Percentiles rank a stretch among this genome's conserved stretches.
phyloP scores from a whole-genome alignment of 805 yeast genomes.

The Candida hispaniensis region DNA sequence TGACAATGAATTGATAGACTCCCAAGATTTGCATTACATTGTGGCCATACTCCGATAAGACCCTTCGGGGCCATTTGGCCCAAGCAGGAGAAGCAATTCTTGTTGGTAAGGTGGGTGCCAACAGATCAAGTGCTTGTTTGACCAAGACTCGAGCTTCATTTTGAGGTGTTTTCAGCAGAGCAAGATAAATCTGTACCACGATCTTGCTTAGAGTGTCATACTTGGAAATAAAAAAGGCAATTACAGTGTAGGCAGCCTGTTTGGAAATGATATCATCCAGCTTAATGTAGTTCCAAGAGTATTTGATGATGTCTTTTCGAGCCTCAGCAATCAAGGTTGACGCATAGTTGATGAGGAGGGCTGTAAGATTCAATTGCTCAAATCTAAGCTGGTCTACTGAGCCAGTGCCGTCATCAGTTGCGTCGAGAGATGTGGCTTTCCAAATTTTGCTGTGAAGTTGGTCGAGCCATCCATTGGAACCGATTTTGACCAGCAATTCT shows the following conservation, averaged over 20 bases:
- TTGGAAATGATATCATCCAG: conserved; percentile 81
- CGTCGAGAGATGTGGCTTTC: conserved; percentile 39
- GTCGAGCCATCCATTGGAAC: conserved; percentile 47
- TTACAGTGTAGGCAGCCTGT: conserved; percentile 85
- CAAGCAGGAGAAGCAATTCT: conserved; percentile 55
- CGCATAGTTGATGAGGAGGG: conserved; percentile 60
- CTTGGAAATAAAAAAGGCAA: conserved; percentile 73
- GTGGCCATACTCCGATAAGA: conserved; percentile 80
- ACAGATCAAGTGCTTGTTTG: conserved; percentile 71
- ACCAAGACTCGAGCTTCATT: conserved; percentile 76
- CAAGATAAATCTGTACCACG: conserved; percentile 86
- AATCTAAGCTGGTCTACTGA: conserved; percentile 63
- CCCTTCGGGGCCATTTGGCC: conserved; percentile 93
- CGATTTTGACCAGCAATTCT: conserved; percentile 33
- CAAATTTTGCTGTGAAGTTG: conserved; percentile 57
- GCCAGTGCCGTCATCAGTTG: conserved; percentile 49
- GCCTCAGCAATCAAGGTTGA: conserved; percentile 48
- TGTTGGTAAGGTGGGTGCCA: conserved; percentile 77
- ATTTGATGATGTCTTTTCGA: conserved; percentile 78
- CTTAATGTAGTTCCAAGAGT: conserved; percentile 88
- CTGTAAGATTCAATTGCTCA: conserved; percentile 71
- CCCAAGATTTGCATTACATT: conserved; percentile 77
- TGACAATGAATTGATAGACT: conserved; percentile 79
- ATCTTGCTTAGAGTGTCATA: conserved; percentile 83
- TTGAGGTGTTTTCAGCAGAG: conserved; percentile 73